Evolutionary conservation across 2,329 filamentous ascomycete genomes (phyloP), one percentile per base, ranked within the genome.

Genomic region (Cercospora sp.): DNA sequence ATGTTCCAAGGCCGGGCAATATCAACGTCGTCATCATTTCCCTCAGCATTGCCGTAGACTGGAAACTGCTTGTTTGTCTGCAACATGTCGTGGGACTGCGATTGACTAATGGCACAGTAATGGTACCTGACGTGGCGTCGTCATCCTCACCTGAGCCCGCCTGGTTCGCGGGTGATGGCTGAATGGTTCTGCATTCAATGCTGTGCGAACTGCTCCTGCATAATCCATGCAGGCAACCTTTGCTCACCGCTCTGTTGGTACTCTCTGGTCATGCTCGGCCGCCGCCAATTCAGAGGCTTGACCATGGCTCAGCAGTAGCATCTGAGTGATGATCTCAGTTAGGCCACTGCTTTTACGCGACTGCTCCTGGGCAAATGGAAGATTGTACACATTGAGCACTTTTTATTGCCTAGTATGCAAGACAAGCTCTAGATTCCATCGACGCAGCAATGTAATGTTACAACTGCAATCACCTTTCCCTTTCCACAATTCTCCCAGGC

Each of bases 91-190:
- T 33, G 33, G n/a, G 42, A 60, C 57, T 66, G 18, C 12, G 26
- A 48, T 55, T 16, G 42, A 48, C 57, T 53, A 53, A 30, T 45
- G 51, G 40, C 23, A 48, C 42, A 18, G 42, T 28, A 57, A 30
- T 36, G 64, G 64, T 66, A 66, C 64, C 64, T 66, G 64, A 66
- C 63, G 63, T 65, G 63, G 55, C 57, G 48, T 16, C 9, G 48
- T 48, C 53, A 60, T 36, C 63, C 63, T 59, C 51, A 60, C 63
- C 33, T 9, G 20, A 42, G 30, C 30, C 18, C 58, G 58, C 58
- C 63, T 60, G 63, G 63, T 65, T 31, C 33, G 13, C 53, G 63
- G 63, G 63, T 23, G 28, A 31, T 57, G 7, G 36, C 23, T 30
- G 64, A 65, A 65, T 51, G 45, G 45, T 51, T 51, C 45, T 51